A percentile compares a stretch with the other conserved stretches of the same genome.
phyloP scores from a whole-genome alignment of 805 yeast species.

The Cyberlindnera saturnus region DNA sequence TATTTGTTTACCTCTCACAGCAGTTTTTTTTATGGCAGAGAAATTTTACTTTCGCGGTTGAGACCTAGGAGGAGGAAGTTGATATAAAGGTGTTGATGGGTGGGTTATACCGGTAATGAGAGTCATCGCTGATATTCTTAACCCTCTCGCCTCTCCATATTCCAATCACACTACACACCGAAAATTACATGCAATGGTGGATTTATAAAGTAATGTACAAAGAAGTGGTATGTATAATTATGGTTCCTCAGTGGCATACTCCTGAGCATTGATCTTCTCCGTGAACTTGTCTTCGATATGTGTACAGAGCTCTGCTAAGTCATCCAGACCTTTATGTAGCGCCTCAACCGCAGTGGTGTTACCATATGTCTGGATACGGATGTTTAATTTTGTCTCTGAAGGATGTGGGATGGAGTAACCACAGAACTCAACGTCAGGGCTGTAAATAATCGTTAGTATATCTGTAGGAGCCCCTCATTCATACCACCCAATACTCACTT shows the following conservation, averaged over 20 bases:
- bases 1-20: background rate
- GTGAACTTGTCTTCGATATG: slow-evolving; percentile 77
- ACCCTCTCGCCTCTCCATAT: no score
- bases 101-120: no score
- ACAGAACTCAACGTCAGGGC: slow-evolving; percentile 93
- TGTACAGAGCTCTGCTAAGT: slow-evolving; percentile 74
- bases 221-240: slow-evolving; percentile 14
- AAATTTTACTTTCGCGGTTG: no score
- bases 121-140: no score
- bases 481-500: slow-evolving; percentile 30
- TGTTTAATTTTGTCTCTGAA: slow-evolving; percentile 80
- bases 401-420: slow-evolving; percentile 99
- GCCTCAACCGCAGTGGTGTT: slow-evolving; percentile 85
- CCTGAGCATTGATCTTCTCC: slow-evolving; percentile 56
- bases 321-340: slow-evolving; percentile 83
- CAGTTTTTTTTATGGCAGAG: background rate
- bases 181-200: no score
- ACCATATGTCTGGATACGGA: slow-evolving; percentile 92
- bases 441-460: background rate
- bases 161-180: no score
- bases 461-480: background rate
- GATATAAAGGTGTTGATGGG: no score
- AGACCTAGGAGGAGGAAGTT: no score
- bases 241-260: slow-evolving; percentile 44
- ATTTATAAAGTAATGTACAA: no score